These are phyloP conservation scores for Hortiboletus campestris DNA, from an alignment of 768 basidiomycete genomes.

Conservation along the genomic window DNA sequence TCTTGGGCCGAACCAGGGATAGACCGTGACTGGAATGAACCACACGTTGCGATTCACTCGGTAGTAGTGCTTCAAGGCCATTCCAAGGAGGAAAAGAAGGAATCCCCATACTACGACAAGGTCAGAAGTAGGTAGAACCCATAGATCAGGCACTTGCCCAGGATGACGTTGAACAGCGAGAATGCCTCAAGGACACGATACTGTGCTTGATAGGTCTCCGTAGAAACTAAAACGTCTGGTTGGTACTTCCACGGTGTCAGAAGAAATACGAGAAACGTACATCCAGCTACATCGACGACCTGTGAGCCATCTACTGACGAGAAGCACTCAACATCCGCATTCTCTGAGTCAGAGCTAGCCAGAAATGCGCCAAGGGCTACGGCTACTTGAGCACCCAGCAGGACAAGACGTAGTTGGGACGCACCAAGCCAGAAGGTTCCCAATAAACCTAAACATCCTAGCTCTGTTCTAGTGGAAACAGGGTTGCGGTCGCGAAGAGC, in stretches of 20 bases:
- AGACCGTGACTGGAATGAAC: slow-evolving; percentile 66
- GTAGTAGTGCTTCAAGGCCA: slow-evolving; percentile 43
- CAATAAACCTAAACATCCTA: slow-evolving; percentile 65
- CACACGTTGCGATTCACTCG: slow-evolving; percentile 54
- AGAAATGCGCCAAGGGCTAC: slow-evolving; percentile 74
- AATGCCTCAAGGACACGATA: slow-evolving; percentile 81
- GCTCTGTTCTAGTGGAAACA: slow-evolving; percentile 74
- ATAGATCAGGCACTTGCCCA: slow-evolving; percentile 45
- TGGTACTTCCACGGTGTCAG: slow-evolving; percentile 1
- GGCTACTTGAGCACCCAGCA: slow-evolving; percentile 11
- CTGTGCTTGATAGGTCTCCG: slow-evolving; percentile 86
- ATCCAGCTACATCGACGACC: slow-evolving; percentile 60
- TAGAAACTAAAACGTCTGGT: slow-evolving; percentile 54
- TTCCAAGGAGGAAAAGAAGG: slow-evolving; percentile 43
- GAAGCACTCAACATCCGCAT: slow-evolving; percentile 82
- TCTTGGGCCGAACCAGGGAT: slow-evolving; percentile 65
- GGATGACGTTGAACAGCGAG: slow-evolving; percentile 71
- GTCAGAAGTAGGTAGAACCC: slow-evolving; percentile 3
- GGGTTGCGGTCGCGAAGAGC: slow-evolving; percentile 68
- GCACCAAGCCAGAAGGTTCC: slow-evolving; percentile 79
- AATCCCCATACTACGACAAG: slow-evolving; percentile 45
- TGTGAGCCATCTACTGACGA: slow-evolving; percentile 50
- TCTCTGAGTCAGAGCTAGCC: slow-evolving; percentile 70
- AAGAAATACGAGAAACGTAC: slow-evolving; percentile 42
- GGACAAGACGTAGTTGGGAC: slow-evolving; percentile 23